A percentile compares a stretch with the other conserved stretches of the same genome.
phyloP scores from a whole-genome alignment of 2,329 filamentous ascomycete species.

The Amauroascus niger region DNA sequence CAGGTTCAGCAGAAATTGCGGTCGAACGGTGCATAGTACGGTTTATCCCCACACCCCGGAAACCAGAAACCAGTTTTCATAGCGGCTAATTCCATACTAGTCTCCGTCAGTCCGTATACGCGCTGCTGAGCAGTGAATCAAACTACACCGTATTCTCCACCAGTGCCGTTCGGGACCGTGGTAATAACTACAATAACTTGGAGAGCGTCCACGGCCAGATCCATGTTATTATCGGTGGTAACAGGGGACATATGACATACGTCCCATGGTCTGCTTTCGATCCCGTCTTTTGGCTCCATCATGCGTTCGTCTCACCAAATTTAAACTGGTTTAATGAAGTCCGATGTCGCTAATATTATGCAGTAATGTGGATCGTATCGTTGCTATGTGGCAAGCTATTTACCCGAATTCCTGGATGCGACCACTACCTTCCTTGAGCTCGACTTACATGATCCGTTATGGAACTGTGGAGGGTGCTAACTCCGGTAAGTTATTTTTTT shows the following conservation, averaged over 20 bases:
- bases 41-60: not conserved
- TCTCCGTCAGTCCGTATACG: constrained; percentile 22
- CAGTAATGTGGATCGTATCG: constrained; percentile 61
- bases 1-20: constrained; percentile 17
- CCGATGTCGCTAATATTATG: not conserved
- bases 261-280: constrained; percentile 68
- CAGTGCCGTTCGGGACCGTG: constrained; percentile 15
- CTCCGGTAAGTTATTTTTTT: constrained; percentile 37
- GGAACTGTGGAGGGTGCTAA: constrained; percentile 47
- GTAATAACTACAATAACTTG: constrained; percentile 24
- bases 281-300: constrained; percentile 69
- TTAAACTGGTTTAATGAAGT: not conserved
- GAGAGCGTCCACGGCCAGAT: constrained; percentile 42
- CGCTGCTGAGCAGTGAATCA: constrained; percentile 21
- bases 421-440: constrained; percentile 45
- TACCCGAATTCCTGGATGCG: constrained; percentile 59
- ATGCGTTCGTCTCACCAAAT: constrained; percentile 35
- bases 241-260: constrained; percentile 59
- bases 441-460: constrained; percentile 51
- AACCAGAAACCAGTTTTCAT: not conserved
- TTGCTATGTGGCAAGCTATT: constrained; percentile 67
- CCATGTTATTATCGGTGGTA: constrained; percentile 47
- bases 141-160: constrained; percentile 25
- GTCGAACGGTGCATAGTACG: constrained; percentile 21
- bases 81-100: constrained; percentile 12